These are phyloP conservation scores for Colletotrichum orbiculare DNA, from an alignment of 2,329 filamentous ascomycete genomes.

Conservation along the genomic window DNA sequence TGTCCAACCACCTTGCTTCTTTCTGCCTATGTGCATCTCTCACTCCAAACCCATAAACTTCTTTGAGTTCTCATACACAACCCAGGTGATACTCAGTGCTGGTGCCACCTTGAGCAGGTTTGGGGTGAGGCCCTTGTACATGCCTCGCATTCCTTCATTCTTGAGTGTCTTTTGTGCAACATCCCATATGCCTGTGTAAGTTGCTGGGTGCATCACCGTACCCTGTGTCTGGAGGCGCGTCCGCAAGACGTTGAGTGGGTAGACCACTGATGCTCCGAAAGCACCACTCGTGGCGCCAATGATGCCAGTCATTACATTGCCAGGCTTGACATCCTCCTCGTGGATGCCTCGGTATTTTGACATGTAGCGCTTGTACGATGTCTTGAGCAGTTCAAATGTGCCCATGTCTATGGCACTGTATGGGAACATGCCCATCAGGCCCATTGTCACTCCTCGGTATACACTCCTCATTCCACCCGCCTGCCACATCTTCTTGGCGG, in stretches of 20 bases:
- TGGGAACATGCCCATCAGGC: conserved; percentile 94
- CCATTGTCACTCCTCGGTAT: conserved; percentile 94
- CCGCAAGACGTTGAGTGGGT: conserved; percentile 92
- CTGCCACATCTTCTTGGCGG: conserved; percentile 86
- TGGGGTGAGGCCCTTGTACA: conserved; percentile 95
- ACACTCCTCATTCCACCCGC: conserved; percentile 80
- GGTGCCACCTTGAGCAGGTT: conserved; percentile 97
- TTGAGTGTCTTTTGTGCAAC: conserved; percentile 85
- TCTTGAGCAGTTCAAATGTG: conserved; percentile 94
- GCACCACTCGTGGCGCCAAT: conserved; percentile 94
- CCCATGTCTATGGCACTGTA: conserved; percentile 97
- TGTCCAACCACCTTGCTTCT: conserved; percentile 10
- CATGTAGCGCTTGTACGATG: conserved; percentile 75
- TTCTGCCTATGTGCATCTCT: conserved; percentile 9
- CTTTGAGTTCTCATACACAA: conserved; percentile 93
- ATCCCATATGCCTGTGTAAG: conserved; percentile 91
- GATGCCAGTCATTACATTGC: conserved; percentile 84
- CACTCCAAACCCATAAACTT: conserved; percentile 69
- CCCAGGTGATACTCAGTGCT: conserved; percentile 93
- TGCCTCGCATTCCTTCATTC: conserved; percentile 83
- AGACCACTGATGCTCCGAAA: conserved; percentile 92
- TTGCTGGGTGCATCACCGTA: conserved; percentile 88
- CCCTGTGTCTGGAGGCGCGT: conserved; percentile 95
- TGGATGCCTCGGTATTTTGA: conserved; percentile 76
- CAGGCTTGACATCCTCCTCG: conserved; percentile 85